Base-by-base conservation (phyloP, 176 grass and related monocot species). In the Eleusine coracana region DNA sequence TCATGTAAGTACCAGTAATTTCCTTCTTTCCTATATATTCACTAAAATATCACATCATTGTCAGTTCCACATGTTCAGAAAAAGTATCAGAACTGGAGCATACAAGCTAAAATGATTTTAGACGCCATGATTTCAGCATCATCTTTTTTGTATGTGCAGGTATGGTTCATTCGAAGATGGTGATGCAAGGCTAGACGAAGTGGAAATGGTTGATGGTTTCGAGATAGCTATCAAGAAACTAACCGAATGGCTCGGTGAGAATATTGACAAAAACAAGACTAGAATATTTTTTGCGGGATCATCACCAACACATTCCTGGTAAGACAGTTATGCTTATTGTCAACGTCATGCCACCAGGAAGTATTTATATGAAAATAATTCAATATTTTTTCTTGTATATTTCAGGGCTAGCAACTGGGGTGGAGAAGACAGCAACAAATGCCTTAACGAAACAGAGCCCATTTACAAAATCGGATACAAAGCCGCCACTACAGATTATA, bases 241-340 rank as follows among this genome's bases (percentile, higher is more conserved):
- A 77, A 92, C 91, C 0, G 39, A 85, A 45, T 99, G 89, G 89
- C 74, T 99, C 1, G 81, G 86, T 17, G 72, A 66, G 38, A 85
- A 93, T 23, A 78, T 91, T 21, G 78, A 88, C 69, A 87, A 74
- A 65, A 87, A 74, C 69, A 88, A 90, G 81, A 91, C 91, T 5
- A 86, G 85, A 41, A 59, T 99, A 6, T 96, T 93, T 79, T 96
- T 96, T n/a, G 93, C 92, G 34, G 94, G 91, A 79, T 88, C 94
- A 70, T 99, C 96, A 7, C 96, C 96, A 10, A 83, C 90, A 49
- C 96, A 98, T 81, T 68, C 87, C 77, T 93, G 96, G 96, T 98
- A 56, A 87, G 81, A 67, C 28, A 27, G 42, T 21, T 36, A 42
- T 34, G 31, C 76, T 14, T 6, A 70, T 11, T 34, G 8, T 11